phyloP scores from a whole-genome alignment of 2,329 filamentous ascomycete genomes.

The Neodidymelliopsis sp. region DNA sequence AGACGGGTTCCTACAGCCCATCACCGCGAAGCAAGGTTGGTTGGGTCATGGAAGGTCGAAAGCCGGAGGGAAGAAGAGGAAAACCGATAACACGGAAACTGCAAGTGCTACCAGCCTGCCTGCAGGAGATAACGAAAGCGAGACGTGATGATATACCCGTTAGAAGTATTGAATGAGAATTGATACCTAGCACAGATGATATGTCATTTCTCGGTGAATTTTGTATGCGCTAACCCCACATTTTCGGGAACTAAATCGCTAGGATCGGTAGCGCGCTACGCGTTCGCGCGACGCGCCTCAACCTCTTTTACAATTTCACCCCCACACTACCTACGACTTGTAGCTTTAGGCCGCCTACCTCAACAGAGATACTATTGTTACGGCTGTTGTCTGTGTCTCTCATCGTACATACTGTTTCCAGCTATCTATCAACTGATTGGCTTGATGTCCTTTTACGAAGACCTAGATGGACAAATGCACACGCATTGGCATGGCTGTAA shows the following conservation, averaged over 20 bases:
- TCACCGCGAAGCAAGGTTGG: constrained; percentile 50
- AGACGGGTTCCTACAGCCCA: constrained; percentile 70
- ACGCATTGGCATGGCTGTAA: background rate
- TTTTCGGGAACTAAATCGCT: background rate
- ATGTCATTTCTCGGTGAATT: no score
- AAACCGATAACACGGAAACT: background rate
- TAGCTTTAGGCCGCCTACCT: background rate
- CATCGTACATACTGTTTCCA: background rate
- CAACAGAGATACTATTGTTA: background rate
- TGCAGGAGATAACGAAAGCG: background rate
- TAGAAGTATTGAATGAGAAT: no score
- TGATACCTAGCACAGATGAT: no score
- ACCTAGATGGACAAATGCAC: background rate
- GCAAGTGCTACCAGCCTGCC: background rate
- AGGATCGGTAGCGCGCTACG: constrained; percentile 14
- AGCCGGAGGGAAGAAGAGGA: constrained; percentile 19
- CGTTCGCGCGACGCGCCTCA: constrained; percentile 1
- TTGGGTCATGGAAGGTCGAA: constrained; percentile 33
- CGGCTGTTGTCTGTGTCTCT: background rate
- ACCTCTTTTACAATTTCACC: background rate
- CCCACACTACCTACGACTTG: background rate
- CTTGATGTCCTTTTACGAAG: constrained; percentile 1
- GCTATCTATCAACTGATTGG: background rate
- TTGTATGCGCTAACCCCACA: constrained; percentile 1
- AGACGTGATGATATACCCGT: background rate